Conservation (phyloP, 441 rosid species). For the Eutrema salsugineum region DNA sequence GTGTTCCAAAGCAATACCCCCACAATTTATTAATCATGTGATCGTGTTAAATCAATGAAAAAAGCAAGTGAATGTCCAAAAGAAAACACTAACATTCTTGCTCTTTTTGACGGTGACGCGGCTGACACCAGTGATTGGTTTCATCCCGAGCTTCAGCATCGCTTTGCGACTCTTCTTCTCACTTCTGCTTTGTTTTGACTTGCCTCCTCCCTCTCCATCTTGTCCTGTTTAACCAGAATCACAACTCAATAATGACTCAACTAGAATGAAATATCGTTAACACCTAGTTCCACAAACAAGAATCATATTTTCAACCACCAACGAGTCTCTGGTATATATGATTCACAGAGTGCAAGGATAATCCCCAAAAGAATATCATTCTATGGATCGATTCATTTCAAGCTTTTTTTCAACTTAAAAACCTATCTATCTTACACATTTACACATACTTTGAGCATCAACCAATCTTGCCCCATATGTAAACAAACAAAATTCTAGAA, state of each 20-base stretch:
- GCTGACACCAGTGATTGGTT: conserved; percentile 78
- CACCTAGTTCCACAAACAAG: background rate
- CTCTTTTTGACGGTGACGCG: conserved; percentile 82
- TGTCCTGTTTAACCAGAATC: conserved; percentile 34
- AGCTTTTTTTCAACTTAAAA: background rate
- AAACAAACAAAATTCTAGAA: background rate
- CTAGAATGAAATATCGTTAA: background rate
- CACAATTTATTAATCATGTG: background rate
- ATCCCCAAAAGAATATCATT: background rate
- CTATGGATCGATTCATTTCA: background rate
- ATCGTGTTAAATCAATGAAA: background rate
- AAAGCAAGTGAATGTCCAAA: background rate
- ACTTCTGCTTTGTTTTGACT: conserved; percentile 82
- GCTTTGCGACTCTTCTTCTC: conserved; percentile 94
- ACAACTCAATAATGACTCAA: background rate
- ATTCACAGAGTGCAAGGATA: no score
- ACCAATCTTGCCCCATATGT: background rate
- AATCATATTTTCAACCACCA: background rate
- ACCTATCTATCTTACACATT: background rate
- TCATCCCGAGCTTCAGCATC: conserved; percentile 90
- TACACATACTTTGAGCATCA: background rate
- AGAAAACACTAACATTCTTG: conserved; percentile 55
- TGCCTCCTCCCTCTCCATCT: conserved; percentile 66
- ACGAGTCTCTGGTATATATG: no score
- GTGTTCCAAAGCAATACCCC: conserved; percentile 8